Evolutionary conservation across 257 asterid genomes (phyloP).

Genomic region (Scutellaria baicalensis): DNA sequence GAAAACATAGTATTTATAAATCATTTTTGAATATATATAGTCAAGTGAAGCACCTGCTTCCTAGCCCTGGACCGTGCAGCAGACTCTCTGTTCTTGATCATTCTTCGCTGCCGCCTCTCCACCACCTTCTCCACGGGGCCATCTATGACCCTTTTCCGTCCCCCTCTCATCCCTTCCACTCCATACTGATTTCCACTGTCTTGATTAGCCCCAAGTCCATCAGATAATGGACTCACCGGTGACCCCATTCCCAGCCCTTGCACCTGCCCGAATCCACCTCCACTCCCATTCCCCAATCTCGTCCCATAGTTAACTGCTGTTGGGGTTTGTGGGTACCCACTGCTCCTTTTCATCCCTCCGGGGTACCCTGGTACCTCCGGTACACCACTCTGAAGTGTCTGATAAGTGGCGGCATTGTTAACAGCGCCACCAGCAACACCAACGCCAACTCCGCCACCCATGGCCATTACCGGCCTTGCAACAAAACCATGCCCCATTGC

Average conservation of each 20-base stretch:
- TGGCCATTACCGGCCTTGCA: constrained; percentile 28
- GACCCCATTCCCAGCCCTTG: constrained; percentile 47
- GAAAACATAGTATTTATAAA: neutral
- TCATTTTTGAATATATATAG: neutral
- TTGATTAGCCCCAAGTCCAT: constrained; percentile 39
- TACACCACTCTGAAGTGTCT: constrained; percentile 25
- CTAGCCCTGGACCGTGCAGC: constrained; percentile 89
- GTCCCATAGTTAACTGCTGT: constrained; percentile 28
- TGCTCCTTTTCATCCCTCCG: constrained; percentile 34
- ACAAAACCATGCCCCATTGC: constrained; percentile 15
- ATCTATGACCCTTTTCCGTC: constrained; percentile 48
- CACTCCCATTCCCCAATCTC: constrained; percentile 46
- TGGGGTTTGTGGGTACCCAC: constrained; percentile 32
- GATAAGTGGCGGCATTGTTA: constrained; percentile 14
- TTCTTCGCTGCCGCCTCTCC: constrained; percentile 74
- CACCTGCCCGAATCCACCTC: constrained; percentile 46
- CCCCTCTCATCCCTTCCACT: constrained; percentile 35
- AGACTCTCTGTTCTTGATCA: constrained; percentile 80
- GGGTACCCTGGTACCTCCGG: constrained; percentile 25
- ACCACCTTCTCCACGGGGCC: constrained; percentile 78
- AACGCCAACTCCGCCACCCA: constrained; percentile 12
- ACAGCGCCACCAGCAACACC: neutral
- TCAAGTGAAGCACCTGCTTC: constrained; percentile 46
- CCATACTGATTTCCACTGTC: constrained; percentile 41
- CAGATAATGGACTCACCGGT: constrained; percentile 63